Conservation (phyloP, 352 stramenopile species). For the Pythium rishiriense region DNA sequence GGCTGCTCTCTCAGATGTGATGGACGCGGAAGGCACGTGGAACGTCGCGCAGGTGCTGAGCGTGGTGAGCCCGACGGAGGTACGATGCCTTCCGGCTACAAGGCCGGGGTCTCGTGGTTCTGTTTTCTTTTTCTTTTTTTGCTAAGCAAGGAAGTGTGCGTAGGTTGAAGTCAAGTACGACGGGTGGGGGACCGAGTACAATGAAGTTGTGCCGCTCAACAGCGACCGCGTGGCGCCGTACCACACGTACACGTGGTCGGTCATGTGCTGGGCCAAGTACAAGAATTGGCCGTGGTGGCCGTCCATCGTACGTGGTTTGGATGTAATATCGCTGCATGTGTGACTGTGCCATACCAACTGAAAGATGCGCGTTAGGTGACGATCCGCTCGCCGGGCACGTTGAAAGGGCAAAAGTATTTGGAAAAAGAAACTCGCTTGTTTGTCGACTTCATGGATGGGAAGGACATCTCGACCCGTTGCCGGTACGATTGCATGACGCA, state of each 20-base stretch:
- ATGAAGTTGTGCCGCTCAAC: conserved; percentile 64
- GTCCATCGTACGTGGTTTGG: conserved; percentile 42
- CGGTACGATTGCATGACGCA: conserved; percentile 11
- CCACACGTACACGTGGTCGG: conserved; percentile 74
- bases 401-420: conserved; percentile 11
- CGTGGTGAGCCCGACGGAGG: not conserved
- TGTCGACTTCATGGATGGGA: conserved; percentile 37
- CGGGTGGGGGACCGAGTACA: conserved; percentile 53
- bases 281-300: conserved; percentile 82
- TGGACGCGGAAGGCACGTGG: conserved; percentile 66
- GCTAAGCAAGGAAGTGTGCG: not conserved
- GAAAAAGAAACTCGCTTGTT: conserved; percentile 33
- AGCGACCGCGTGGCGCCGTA: conserved; percentile 66
- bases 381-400: conserved; percentile 32
- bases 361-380: conserved; percentile 45
- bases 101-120: not conserved
- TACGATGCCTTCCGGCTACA: not conserved
- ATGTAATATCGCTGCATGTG: not conserved
- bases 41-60: conserved; percentile 46
- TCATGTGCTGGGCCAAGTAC: conserved; percentile 85
- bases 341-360: not conserved
- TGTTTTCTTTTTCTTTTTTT: not conserved
- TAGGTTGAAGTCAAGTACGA: conserved; percentile 74
- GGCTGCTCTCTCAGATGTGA: conserved; percentile 37
- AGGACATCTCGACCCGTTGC: conserved; percentile 25